Conservation (phyloP, 1,284 basidiomycete genomes). For the Boletus smithii region DNA sequence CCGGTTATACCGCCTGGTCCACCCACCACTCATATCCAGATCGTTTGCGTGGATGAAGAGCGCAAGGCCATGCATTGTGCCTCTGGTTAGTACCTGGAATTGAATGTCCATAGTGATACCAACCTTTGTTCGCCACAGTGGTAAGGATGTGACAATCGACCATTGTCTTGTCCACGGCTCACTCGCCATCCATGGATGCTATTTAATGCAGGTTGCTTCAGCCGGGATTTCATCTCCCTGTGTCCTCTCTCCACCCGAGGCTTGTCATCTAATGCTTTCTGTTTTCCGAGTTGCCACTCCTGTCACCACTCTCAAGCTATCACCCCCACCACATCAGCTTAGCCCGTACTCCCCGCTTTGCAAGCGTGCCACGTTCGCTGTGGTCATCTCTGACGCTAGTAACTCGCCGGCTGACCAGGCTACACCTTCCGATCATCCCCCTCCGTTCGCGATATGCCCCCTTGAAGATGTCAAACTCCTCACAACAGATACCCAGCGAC, state of each 20-base stretch:
- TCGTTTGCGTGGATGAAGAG: background rate
- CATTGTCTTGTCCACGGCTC: slow-evolving; percentile 21
- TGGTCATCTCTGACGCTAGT: slow-evolving; percentile 4
- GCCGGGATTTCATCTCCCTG: background rate
- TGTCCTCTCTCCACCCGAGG: background rate
- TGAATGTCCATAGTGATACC: slow-evolving; percentile 5
- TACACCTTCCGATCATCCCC: background rate
- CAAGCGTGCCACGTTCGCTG: slow-evolving; percentile 10
- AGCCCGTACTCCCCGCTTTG: slow-evolving; percentile 1
- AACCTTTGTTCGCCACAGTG: slow-evolving; percentile 14
- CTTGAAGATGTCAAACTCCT: background rate
- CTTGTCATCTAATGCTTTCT: slow-evolving; percentile 17
- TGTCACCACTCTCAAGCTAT: slow-evolving; percentile 3
- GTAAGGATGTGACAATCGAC: slow-evolving; percentile 2
- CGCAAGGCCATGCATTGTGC: too few species aligned
- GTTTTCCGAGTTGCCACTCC: slow-evolving; percentile 7
- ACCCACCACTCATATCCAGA: background rate
- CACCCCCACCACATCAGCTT: slow-evolving; percentile 3
- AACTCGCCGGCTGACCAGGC: background rate
- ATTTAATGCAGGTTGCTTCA: slow-evolving; percentile 17
- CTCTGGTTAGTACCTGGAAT: too few species aligned
- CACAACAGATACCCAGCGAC: background rate
- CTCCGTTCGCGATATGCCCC: background rate
- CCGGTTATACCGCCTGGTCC: too few species aligned
- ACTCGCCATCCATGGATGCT: background rate